Evolutionary conservation across 345 rosid species (phyloP).

Genomic region (Eucalyptus caleyi): DNA sequence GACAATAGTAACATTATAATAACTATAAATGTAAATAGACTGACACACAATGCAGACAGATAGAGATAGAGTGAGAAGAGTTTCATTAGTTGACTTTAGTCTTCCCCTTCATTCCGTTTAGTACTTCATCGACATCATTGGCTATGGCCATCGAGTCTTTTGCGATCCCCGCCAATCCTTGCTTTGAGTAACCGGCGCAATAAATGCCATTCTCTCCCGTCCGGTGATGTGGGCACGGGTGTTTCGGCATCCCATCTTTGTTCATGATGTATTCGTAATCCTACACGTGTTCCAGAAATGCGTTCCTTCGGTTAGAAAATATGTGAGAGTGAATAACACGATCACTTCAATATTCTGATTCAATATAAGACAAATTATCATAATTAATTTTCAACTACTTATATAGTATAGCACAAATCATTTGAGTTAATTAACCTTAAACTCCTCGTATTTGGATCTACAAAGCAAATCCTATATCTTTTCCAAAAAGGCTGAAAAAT

Average conservation of each 20-base stretch:
- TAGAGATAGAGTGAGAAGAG: neutral
- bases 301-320: neutral
- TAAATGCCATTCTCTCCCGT: neutral
- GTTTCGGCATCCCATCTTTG: neutral
- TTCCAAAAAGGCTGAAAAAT: neutral
- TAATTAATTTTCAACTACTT: neutral
- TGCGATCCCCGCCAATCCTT: neutral
- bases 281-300: neutral
- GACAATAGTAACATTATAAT: neutral
- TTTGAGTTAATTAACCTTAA: neutral
- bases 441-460: neutral
- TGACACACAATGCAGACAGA: neutral
- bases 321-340: neutral
- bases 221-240: neutral
- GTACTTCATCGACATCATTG: neutral
- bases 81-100: neutral
- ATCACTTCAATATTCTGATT: neutral
- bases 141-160: neutral
- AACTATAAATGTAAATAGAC: neutral
- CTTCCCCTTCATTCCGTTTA: neutral
- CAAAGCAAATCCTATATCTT: neutral
- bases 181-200: neutral
- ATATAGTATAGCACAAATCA: neutral
- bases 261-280: neutral
- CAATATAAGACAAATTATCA: neutral